Base-by-base conservation (phyloP, 345 rosid species). In the Hypericum perforatum region DNA sequence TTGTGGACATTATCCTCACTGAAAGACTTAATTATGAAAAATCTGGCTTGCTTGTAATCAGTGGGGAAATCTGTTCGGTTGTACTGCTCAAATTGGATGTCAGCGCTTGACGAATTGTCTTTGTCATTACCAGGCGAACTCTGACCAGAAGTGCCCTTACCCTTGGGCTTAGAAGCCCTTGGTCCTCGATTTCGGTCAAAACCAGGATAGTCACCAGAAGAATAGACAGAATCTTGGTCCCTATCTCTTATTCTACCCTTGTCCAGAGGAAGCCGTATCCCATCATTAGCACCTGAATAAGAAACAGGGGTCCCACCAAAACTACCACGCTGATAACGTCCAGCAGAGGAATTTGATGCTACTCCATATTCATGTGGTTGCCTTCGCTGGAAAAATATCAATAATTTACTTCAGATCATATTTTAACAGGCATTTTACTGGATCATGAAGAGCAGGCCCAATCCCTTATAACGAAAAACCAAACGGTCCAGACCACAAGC, bases 1-100 rank as follows among this genome's bases (percentile, higher is more conserved):
- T 75, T 78, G 65, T 84, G 92, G 53, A 84, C 78, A 66, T 84
- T 81, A 71, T 84, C 92, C 66, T 84, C 92, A 62, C 88, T 84
- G 62, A 84, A 84, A 45, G 92, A 84, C 72, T 84, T 84, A 61
- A 84, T 78, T 49, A 84, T 61, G 54, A 81, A 84, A 69, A 77
- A 78, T 70, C 69, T 84, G 55, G 83, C 88, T 64, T 71, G 67
- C 67, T 69, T 70, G 45, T 84, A 75, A 42, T 77, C 78, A 11
- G 74, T 76, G 55, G 63, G 63, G 66, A 84, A 81, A 40, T 75
- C 81, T 48, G 69, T 70, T 45, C 12, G 57, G 69, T 78, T 81
- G 63, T 67, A 76, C 53, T 13, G 8, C 9, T 32, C 22, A 46
- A 5, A 32, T 46, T 16, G 7, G 53, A 65, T 49, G 22, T 59